A percentile compares a stretch with the other conserved stretches of the same genome.
phyloP scores from a whole-genome alignment of 164 flowering plant species.

The Sextonia rubra region DNA sequence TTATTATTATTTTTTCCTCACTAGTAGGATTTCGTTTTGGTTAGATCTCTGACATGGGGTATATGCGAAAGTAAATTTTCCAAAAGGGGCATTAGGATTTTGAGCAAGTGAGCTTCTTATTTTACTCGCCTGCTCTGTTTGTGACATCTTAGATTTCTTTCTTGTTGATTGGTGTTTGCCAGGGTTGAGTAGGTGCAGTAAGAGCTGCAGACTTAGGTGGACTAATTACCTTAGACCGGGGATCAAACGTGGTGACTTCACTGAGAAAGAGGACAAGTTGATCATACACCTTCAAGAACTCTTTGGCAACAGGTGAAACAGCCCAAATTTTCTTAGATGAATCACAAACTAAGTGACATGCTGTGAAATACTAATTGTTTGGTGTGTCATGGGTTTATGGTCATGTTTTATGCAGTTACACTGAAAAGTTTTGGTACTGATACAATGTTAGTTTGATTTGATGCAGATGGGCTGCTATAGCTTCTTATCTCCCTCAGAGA shows the following conservation, averaged over 20 bases:
- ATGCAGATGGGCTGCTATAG: slow-evolving; percentile 91
- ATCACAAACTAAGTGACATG: background rate
- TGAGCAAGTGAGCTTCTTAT: background rate
- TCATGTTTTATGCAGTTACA: background rate
- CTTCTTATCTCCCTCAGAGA: slow-evolving; percentile 84
- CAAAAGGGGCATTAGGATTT: background rate
- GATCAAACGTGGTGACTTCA: slow-evolving; percentile 77
- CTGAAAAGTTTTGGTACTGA: background rate
- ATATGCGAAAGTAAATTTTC: background rate
- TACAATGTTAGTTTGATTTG: background rate
- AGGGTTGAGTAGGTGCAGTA: slow-evolving; percentile 92
- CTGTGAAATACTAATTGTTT: background rate
- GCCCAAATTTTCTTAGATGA: no score
- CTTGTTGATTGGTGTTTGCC: slow-evolving; percentile 7
- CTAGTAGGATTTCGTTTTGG: background rate
- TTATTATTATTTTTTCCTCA: background rate
- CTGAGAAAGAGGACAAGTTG: slow-evolving; percentile 93
- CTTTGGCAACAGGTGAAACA: slow-evolving; percentile 70
- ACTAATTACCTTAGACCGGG: slow-evolving; percentile 94
- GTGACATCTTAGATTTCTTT: background rate
- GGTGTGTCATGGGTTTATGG: background rate
- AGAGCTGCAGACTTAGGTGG: slow-evolving; percentile 89
- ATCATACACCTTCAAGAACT: slow-evolving; percentile 95
- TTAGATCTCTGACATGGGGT: slow-evolving; percentile 2
- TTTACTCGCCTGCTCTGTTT: background rate